Conservation (phyloP, 768 basidiomycete species). For the Rhizopogon rudus region DNA sequence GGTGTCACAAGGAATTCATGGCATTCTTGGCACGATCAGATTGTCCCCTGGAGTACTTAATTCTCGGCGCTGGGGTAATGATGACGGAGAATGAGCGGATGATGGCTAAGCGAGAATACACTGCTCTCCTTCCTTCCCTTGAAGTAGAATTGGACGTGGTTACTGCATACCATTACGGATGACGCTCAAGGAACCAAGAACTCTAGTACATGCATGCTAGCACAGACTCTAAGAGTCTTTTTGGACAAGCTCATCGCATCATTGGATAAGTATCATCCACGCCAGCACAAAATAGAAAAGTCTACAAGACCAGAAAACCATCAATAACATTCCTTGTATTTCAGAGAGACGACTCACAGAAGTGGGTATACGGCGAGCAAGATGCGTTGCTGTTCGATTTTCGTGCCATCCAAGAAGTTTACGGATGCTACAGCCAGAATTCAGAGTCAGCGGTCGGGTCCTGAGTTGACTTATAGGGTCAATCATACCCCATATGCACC, state of each 20-base stretch:
- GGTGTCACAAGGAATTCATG: too few species aligned
- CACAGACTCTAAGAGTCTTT: not conserved
- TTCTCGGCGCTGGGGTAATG: too few species aligned
- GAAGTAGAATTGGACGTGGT: too few species aligned
- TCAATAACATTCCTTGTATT: conserved; percentile 4
- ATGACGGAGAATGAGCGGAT: too few species aligned
- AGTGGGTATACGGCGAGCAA: conserved; percentile 95
- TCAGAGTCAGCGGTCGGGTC: not conserved
- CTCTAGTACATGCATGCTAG: not conserved
- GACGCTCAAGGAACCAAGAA: not conserved
- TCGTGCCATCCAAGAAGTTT: conserved; percentile 93
- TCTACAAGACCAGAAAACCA: conserved; percentile 30
- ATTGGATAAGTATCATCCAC: conserved; percentile 97
- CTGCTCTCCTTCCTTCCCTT: too few species aligned
- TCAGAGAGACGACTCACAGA: conserved; percentile 47
- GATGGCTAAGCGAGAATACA: too few species aligned
- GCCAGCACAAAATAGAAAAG: conserved; percentile 93
- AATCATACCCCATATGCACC: conserved; percentile 94
- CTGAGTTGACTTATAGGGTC: not conserved
- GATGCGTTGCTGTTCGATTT: conserved; percentile 86
- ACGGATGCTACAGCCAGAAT: conserved; percentile 61
- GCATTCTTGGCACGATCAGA: too few species aligned
- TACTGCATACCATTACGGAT: too few species aligned
- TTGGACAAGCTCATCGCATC: conserved; percentile 2
- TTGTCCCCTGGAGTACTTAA: too few species aligned